A percentile compares a stretch with the other conserved stretches of the same genome.
These are phyloP conservation scores for Scedosporium apiospermum DNA, from an alignment of 2,329 filamentous ascomycete genomes.

Conservation along the genomic window DNA sequence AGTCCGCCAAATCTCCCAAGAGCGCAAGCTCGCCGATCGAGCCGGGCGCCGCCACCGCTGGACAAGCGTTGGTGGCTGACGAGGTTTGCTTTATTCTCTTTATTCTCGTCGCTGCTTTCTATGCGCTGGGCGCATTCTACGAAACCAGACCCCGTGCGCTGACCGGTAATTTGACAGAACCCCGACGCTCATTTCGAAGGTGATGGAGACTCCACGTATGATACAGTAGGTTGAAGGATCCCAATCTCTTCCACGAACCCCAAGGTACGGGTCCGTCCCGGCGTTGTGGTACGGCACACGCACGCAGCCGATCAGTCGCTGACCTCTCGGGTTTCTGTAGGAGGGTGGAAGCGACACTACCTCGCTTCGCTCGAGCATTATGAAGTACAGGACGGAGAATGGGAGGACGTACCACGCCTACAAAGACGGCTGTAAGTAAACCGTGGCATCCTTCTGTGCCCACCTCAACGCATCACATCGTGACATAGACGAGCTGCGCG, in stretches of 20 bases:
- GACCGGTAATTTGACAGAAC: neutral
- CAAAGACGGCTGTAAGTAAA: slow-evolving; percentile 15
- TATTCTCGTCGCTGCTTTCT: too few relatives aligned
- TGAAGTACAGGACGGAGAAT: slow-evolving; percentile 17
- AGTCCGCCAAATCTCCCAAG: neutral
- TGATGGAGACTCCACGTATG: neutral
- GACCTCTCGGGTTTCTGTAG: neutral
- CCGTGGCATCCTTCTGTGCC: too few relatives aligned
- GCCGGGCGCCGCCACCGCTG: neutral
- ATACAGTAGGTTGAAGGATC: neutral
- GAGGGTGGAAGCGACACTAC: slow-evolving; percentile 10
- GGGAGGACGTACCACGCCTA: slow-evolving; percentile 19
- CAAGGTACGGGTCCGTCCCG: too few relatives aligned
- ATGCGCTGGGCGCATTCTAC: too few relatives aligned
- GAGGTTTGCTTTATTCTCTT: neutral
- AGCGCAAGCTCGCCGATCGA: neutral
- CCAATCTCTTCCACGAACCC: neutral
- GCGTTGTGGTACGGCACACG: too few relatives aligned
- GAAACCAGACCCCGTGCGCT: too few relatives aligned
- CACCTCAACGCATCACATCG: too few relatives aligned
- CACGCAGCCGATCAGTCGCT: too few relatives aligned
- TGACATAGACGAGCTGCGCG: too few relatives aligned
- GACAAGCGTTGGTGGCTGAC: neutral
- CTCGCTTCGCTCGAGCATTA: slow-evolving; percentile 13
- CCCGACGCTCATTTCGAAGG: neutral